Evolutionary conservation across 495 filamentous ascomycete species (phyloP).

Genomic region (Cenococcum geophilum): DNA sequence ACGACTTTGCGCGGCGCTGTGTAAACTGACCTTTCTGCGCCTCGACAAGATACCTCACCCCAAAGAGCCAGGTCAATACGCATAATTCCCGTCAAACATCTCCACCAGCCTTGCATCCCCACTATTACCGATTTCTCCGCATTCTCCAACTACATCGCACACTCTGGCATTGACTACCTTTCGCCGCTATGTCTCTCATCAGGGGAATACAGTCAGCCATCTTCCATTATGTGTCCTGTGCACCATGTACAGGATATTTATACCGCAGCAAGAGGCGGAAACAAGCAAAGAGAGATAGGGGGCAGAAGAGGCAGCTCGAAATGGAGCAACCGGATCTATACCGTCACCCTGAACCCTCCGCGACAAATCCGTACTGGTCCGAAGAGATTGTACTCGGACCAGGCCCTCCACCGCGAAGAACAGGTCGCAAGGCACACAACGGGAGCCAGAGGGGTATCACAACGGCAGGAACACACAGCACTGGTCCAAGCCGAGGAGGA

Average conservation of each 20-base stretch:
- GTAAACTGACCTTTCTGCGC: background rate
- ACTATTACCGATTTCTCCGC: background rate
- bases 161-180: slow-evolving; percentile 1
- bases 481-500: slow-evolving; percentile 22
- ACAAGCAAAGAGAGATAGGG: slow-evolving; percentile 55
- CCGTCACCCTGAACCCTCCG: slow-evolving; percentile 71
- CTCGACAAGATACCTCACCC: background rate
- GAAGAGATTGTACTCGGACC: slow-evolving; percentile 80
- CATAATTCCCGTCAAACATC: background rate
- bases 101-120: background rate
- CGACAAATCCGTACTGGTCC: slow-evolving; percentile 77
- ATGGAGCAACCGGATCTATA: slow-evolving; percentile 66
- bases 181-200: slow-evolving; percentile 23
- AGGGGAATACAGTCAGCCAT: slow-evolving; percentile 64
- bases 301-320: slow-evolving; percentile 53
- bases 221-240: slow-evolving; percentile 80
- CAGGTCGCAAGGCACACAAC: slow-evolving; percentile 47
- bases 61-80: background rate
- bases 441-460: slow-evolving; percentile 50
- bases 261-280: slow-evolving; percentile 60
- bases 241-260: slow-evolving; percentile 63
- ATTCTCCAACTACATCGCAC: background rate
- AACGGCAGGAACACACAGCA: slow-evolving; percentile 30
- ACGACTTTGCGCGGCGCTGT: background rate
- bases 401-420: slow-evolving; percentile 57